Conservation (phyloP, 1,284 basidiomycete species). For the Entoloma clypeatum region DNA sequence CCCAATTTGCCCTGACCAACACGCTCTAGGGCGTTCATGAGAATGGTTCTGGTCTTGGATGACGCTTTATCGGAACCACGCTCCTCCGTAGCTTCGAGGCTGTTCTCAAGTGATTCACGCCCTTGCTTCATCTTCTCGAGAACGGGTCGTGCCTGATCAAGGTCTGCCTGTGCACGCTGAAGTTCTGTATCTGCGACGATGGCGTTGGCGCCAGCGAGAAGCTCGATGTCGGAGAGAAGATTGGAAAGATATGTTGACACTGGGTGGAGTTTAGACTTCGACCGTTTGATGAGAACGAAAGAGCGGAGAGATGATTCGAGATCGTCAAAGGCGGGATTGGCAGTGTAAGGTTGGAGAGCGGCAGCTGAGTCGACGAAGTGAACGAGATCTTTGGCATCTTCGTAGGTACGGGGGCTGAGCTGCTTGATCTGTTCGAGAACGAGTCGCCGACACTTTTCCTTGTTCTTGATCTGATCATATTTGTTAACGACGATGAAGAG, state of each 20-base stretch:
- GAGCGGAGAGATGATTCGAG: constrained; percentile 92
- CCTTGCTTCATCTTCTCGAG: constrained; percentile 83
- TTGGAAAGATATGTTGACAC: constrained; percentile 93
- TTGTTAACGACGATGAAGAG: constrained; percentile 99
- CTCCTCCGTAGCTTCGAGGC: constrained; percentile 82
- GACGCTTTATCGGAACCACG: constrained; percentile 56
- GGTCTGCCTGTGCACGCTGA: constrained; percentile 69
- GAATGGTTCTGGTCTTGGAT: constrained; percentile 53
- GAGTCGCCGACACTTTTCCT: constrained; percentile 86
- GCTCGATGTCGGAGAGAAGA: constrained; percentile 83
- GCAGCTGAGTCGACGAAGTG: constrained; percentile 95
- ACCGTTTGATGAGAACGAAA: constrained; percentile 93
- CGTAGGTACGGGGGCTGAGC: constrained; percentile 88
- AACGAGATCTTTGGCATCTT: constrained; percentile 90
- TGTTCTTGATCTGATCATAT: constrained; percentile 94
- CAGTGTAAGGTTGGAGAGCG: constrained; percentile 59
- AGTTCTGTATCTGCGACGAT: constrained; percentile 82
- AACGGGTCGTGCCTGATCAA: constrained; percentile 74
- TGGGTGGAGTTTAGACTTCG: constrained; percentile 94
- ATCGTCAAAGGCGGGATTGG: constrained; percentile 75
- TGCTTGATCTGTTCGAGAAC: constrained; percentile 95
- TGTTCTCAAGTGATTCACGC: constrained; percentile 73
- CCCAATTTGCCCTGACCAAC: constrained; percentile 76
- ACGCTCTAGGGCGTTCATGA: constrained; percentile 73
- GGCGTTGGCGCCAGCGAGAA: constrained; percentile 85